Base-by-base conservation (phyloP, 352 stramenopile genomes). In the Thraustochytrium sp. region DNA sequence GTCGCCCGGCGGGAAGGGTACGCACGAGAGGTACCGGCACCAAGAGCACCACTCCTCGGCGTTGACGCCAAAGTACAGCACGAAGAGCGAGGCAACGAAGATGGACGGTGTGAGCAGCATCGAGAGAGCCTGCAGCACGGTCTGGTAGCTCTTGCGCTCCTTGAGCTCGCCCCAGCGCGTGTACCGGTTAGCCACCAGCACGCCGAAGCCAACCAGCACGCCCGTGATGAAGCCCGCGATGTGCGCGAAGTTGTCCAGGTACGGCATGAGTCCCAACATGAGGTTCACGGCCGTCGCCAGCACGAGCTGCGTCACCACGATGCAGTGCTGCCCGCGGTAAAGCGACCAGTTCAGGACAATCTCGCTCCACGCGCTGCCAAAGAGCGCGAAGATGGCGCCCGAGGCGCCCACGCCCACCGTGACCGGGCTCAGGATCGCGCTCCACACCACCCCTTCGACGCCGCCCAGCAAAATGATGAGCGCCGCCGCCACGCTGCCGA, bases 201-300 rank as follows among this genome's bases (percentile, higher is more conserved):
- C 29, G 29, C 34, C 36, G 38, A 84, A 76, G 21, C 75, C 75
- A 83, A 84, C 29, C 3, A 84, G 23, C 18, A 84, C 2, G 1
- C 75, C 75, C 29, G 44, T 62, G 1, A 88, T 2, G 13, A 93
- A 88, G 21, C 90, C 90, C 59, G 88, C 89, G 4, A 92, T 72
- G 73, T 94, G 90, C 48, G 89, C 90, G 86, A 92, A 93, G 75
- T 94, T 94, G 82, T 94, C 90, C 29, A 93, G 85, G 78, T 90
- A 92, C 13, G 90, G 90, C 59, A 91, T 84, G 54, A 92, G 90
- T 16, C 90, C 90, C 44, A 94, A 77, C 2, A 89, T 48, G 34
- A 88, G 88, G 82, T 94, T 93, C n/a, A 92, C 37, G 0, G 90
- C 56, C 21, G 92, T 89, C 64, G 92, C 89, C 40, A 91, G 84